phyloP scores from a whole-genome alignment of 192 early-diverging fungal genomes.

The Phycomyces blakesleeanus region DNA sequence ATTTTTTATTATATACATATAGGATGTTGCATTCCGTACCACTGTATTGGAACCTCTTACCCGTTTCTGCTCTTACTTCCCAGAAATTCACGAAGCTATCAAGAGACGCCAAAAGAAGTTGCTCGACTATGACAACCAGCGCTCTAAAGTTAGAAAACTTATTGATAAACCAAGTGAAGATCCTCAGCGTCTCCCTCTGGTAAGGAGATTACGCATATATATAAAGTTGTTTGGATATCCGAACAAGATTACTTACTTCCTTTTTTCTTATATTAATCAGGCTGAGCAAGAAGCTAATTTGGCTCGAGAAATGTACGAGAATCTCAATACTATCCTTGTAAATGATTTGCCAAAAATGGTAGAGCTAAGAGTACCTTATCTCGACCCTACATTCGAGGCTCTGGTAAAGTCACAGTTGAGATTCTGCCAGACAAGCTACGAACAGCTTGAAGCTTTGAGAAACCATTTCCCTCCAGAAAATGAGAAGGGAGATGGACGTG shows the following conservation, averaged over 20 bases:
- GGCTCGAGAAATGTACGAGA: slow-evolving; percentile 75
- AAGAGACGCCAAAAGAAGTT: slow-evolving; percentile 85
- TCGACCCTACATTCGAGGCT: slow-evolving; percentile 96
- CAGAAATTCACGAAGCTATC: slow-evolving; percentile 90
- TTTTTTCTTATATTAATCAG: no score
- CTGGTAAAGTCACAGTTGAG: slow-evolving; percentile 90
- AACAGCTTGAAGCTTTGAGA: slow-evolving; percentile 65
- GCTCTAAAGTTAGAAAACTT: slow-evolving; percentile 71
- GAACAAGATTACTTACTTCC: slow-evolving; percentile 2
- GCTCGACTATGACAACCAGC: slow-evolving; percentile 83
- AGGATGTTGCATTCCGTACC: slow-evolving; percentile 78
- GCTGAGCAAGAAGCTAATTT: slow-evolving; percentile 80
- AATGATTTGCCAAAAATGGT: slow-evolving; percentile 89
- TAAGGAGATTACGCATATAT: slow-evolving; percentile 25
- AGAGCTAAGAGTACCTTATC: slow-evolving; percentile 80
- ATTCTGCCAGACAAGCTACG: slow-evolving; percentile 81
- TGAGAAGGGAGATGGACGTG: slow-evolving; percentile 63
- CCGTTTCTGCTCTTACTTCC: slow-evolving; percentile 80
- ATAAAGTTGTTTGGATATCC: neutral
- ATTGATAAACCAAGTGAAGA: slow-evolving; percentile 81
- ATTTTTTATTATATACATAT: neutral
- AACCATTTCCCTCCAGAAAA: slow-evolving; percentile 55
- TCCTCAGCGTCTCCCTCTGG: slow-evolving; percentile 53
- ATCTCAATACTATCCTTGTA: slow-evolving; percentile 76
- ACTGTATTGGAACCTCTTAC: slow-evolving; percentile 91